phyloP scores from a whole-genome alignment of 108 stramenopile genomes.

The Nitzschia sp. region DNA sequence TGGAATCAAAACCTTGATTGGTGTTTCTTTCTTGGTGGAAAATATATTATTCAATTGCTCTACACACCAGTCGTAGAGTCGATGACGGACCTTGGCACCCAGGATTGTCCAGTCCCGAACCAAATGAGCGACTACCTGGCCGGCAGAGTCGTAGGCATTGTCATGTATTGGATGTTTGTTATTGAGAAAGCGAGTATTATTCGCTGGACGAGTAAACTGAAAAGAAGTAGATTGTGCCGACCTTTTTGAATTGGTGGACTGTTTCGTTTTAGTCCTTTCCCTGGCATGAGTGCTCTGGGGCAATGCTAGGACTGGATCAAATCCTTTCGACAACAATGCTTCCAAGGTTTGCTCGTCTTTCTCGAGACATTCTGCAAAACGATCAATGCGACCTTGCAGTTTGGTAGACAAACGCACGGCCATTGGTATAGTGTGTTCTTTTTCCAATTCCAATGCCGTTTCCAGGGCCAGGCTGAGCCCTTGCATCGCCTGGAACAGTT shows the following conservation, averaged over 20 bases:
- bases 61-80: slow-evolving; percentile 69
- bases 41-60: slow-evolving; percentile 35
- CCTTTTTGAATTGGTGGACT: not conserved
- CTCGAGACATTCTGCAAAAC: slow-evolving; percentile 34
- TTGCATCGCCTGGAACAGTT: slow-evolving; percentile 17
- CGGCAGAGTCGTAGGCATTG: slow-evolving; percentile 56
- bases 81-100: slow-evolving; percentile 47
- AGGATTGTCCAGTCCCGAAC: slow-evolving; percentile 72
- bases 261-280: not conserved
- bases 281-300: slow-evolving; percentile 11
- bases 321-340: slow-evolving; percentile 16
- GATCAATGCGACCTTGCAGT: slow-evolving; percentile 33
- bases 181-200: not conserved
- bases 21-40: not conserved
- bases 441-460: slow-evolving; percentile 24
- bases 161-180: slow-evolving; percentile 10
- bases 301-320: slow-evolving; percentile 11
- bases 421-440: not conserved
- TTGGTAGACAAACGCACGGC: slow-evolving; percentile 16
- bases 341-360: slow-evolving; percentile 33
- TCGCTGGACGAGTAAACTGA: not conserved
- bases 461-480: slow-evolving; percentile 44
- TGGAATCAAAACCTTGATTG: slow-evolving; percentile 61
- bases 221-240: not conserved
- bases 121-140: slow-evolving; percentile 72